Evolutionary conservation across 1,284 basidiomycete species (phyloP), one percentile per base, ranked within the genome.

Genomic region (Boletus nobilissimus): DNA sequence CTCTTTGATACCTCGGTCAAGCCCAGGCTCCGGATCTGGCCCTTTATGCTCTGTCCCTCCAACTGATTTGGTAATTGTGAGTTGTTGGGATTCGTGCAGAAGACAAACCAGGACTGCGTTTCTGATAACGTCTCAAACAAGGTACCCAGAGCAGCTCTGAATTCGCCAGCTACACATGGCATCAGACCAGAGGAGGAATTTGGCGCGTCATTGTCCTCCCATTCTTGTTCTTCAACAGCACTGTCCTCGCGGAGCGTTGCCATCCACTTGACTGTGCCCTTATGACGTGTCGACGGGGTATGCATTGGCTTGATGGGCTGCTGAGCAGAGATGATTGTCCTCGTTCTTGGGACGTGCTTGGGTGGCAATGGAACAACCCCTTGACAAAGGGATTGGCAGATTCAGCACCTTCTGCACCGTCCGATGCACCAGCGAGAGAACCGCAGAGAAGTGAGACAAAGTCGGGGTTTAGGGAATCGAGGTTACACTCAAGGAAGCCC

Each of bases 1-100:
- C 94, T 88, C 82, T 91, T 92, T 10, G 94, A 92, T 81, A 99
- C 92, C 86, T 97, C 95, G 5, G 94, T 89, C 77, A 99, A 82
- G 0, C 97, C 96, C 51, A 95, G 86, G 74, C 95, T 95, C 76
- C 95, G 91, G 73, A 99, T 94, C 87, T 99, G 98, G 1, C 96
- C 95, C 86, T 98, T 98, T 77, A 99, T 94, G 43, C 94, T 94
- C 51, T 97, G 91, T 6, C 96, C 96, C 87, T 99, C 98, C 75
- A 98, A 88, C 86, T 99, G 97, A 84, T 97, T 97, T 43, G 97
- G 96, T 32, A 99, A 88, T 85, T 98, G 97, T 32, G 96, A 95
- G 87, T 99, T 97, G 84, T 99, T 99, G 19, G 97, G 97, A 82
- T 96, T 97, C 80, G 99, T 86, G 84, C 97, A 98, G 86, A 98